phyloP scores from a whole-genome alignment of 2,329 filamentous ascomycete species.

The Colletotrichum sp. region DNA sequence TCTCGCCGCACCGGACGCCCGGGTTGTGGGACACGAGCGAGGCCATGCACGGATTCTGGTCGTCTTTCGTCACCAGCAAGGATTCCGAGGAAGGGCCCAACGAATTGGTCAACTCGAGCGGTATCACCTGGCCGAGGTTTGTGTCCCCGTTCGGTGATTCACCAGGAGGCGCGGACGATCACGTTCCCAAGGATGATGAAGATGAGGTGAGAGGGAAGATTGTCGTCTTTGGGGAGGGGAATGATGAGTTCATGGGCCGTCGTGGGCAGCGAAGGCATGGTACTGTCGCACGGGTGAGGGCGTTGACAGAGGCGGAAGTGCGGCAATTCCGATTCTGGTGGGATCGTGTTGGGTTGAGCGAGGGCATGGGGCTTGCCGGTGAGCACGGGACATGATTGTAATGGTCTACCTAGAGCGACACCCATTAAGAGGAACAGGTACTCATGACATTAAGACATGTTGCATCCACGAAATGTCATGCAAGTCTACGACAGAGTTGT shows the following conservation, averaged over 20 bases:
- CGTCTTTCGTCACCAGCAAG: conserved; percentile 35
- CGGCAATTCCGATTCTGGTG: conserved; percentile 67
- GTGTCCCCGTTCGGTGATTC: conserved; percentile 39
- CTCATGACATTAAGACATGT: not conserved
- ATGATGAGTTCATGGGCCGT: conserved; percentile 53
- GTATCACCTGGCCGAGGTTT: conserved; percentile 47
- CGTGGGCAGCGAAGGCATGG: conserved; percentile 41
- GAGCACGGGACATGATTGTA: not conserved
- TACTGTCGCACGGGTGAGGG: conserved; percentile 45
- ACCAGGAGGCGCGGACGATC: not conserved
- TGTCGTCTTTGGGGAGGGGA: conserved; percentile 64
- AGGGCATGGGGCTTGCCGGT: conserved; percentile 39
- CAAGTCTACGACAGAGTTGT: not conserved
- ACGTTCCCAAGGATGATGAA: not conserved
- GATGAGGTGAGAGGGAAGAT: conserved; percentile 34
- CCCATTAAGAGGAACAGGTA: not conserved
- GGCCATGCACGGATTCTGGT: conserved; percentile 46
- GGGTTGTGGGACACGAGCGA: conserved; percentile 34
- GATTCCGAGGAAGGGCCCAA: conserved; percentile 7
- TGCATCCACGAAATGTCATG: not conserved
- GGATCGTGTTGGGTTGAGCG: conserved; percentile 52
- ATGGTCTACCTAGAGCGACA: not conserved
- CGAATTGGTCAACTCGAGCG: conserved; percentile 8
- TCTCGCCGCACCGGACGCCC: conserved; percentile 47
- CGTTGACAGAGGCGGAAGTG: conserved; percentile 46